Evolutionary conservation across 441 rosid species (phyloP).

Genomic region (Mallotus repandus): DNA sequence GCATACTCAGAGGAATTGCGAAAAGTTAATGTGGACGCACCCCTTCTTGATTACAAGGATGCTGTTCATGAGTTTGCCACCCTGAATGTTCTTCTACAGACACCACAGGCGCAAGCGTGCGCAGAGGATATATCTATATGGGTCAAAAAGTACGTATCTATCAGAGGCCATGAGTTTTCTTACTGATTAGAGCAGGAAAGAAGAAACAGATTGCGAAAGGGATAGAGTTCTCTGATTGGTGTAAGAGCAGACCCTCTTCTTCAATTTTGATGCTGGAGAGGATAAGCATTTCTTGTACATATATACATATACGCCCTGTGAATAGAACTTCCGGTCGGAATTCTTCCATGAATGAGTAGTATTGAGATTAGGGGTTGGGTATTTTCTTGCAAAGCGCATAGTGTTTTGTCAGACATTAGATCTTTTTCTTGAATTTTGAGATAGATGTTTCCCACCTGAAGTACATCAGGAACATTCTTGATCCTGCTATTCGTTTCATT

Average conservation of each 20-base stretch:
- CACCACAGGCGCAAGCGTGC: conserved; percentile 83
- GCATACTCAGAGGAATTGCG: conserved; percentile 85
- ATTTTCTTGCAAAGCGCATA: conserved; percentile 5
- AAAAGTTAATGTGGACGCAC: conserved; percentile 83
- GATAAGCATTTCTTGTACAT: conserved; percentile 13
- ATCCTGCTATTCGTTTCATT: not conserved
- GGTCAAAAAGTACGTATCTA: conserved; percentile 84
- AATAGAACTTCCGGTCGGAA: not conserved
- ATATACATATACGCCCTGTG: not conserved
- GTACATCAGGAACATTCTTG: conserved; percentile 13
- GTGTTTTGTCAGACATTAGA: conserved; percentile 3
- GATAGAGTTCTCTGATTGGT: not conserved
- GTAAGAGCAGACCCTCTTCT: not conserved
- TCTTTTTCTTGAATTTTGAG: conserved; percentile 13
- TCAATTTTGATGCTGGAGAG: not conserved
- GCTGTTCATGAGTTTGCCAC: conserved; percentile 90
- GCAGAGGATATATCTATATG: conserved; percentile 89
- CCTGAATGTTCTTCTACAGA: conserved; percentile 72
- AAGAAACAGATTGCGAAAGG: not conserved
- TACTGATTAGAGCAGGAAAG: conserved; percentile 41
- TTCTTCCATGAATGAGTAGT: not conserved
- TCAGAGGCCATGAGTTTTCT: conserved; percentile 84
- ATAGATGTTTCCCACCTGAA: conserved; percentile 4
- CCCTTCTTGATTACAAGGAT: conserved; percentile 83
- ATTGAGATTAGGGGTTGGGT: not conserved